These are phyloP conservation scores for Kewa caespitosa DNA, from an alignment of 179 eudicot genomes.

Conservation along the genomic window DNA sequence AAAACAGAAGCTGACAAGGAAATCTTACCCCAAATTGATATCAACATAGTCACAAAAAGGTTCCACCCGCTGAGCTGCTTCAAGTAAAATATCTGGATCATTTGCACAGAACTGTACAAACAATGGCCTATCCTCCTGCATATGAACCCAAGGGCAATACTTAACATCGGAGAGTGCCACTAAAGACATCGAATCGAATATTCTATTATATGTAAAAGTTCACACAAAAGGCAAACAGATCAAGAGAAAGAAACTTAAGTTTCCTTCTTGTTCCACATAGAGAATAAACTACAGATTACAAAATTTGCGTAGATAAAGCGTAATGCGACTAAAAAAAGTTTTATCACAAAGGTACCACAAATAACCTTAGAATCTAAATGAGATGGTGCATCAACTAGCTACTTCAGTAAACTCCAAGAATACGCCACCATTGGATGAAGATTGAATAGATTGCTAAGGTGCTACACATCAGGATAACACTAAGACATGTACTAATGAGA, in stretches of 20 bases:
- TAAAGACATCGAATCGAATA: not conserved
- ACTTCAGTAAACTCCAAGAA: too few species aligned
- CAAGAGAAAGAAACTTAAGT: not conserved
- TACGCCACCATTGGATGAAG: too few species aligned
- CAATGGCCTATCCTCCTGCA: conserved; percentile 94
- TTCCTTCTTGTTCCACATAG: not conserved
- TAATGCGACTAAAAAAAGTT: not conserved
- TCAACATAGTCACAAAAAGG: conserved; percentile 91
- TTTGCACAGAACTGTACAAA: conserved; percentile 98
- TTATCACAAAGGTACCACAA: not conserved
- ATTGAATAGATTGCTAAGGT: too few species aligned
- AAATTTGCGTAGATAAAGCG: not conserved
- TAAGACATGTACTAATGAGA: too few species aligned
- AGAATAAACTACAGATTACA: too few species aligned
- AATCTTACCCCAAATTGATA: conserved; percentile 80
- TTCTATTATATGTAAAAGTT: not conserved
- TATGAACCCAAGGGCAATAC: not conserved
- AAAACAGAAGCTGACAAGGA: conserved; percentile 3
- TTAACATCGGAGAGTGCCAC: not conserved
- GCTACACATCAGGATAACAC: too few species aligned
- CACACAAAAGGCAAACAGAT: not conserved
- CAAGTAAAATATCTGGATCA: conserved; percentile 79
- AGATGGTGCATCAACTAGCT: too few species aligned
- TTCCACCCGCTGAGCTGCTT: conserved; percentile 86
- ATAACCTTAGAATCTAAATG: too few species aligned